Evolutionary conservation across 768 basidiomycete genomes (phyloP).

Genomic region (Lyophyllum shimeji): DNA sequence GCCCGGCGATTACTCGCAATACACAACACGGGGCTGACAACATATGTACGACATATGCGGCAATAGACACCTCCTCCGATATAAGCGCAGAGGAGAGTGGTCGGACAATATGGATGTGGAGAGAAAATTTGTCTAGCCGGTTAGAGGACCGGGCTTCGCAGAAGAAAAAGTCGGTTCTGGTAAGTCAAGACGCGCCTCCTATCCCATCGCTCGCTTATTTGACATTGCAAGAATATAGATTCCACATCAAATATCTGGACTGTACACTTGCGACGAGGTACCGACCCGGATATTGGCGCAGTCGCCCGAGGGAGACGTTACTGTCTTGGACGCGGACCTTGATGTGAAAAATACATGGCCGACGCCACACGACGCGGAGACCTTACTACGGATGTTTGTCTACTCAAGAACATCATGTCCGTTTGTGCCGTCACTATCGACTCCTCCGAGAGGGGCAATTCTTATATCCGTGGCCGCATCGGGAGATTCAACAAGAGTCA

Average conservation of each 20-base stretch:
- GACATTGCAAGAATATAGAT: constrained; percentile 32
- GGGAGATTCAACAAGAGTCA: constrained; percentile 23
- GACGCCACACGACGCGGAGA: constrained; percentile 8
- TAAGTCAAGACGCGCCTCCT: constrained; percentile 31
- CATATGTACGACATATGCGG: constrained; percentile 55
- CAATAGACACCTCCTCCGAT: constrained; percentile 49
- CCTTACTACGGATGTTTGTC: constrained; percentile 26
- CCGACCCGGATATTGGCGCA: constrained; percentile 26
- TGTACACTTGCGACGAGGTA: constrained; percentile 16
- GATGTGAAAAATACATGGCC: constrained; percentile 20
- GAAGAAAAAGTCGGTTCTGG: constrained; percentile 43
- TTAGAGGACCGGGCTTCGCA: constrained; percentile 29
- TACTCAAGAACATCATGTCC: constrained; percentile 26
- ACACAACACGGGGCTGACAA: constrained; percentile 31
- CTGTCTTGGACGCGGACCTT: constrained; percentile 29
- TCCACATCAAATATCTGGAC: constrained; percentile 34
- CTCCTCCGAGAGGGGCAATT: constrained; percentile 21
- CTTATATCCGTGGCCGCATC: constrained; percentile 24
- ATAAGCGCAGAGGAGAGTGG: constrained; percentile 37
- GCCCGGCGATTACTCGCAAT: constrained; percentile 50
- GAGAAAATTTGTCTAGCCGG: constrained; percentile 44
- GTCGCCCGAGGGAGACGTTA: constrained; percentile 30
- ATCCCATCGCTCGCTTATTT: constrained; percentile 13
- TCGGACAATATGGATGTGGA: constrained; percentile 63
- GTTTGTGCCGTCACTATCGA: constrained; percentile 25